phyloP scores from a whole-genome alignment of 2,329 filamentous ascomycete genomes.

The Colletotrichum sp. region DNA sequence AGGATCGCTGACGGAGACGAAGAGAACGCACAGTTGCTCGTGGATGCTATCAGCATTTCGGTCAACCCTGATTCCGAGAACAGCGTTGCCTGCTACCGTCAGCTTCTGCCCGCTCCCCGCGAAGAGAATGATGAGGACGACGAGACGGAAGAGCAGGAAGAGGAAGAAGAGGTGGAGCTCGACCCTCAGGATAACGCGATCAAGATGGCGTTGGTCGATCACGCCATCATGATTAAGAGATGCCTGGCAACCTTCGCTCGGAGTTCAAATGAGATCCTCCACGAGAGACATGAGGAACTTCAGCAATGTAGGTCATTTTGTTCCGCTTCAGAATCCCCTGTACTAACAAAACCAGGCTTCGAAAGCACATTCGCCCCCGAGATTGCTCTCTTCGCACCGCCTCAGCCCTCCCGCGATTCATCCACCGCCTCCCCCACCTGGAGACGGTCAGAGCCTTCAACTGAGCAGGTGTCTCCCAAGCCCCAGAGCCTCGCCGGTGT shows the following conservation, averaged over 20 bases:
- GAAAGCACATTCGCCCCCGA: conserved; percentile 69
- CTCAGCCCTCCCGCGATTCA: conserved; percentile 47
- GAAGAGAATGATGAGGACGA: conserved; percentile 43
- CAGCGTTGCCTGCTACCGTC: conserved; percentile 79
- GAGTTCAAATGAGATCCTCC: conserved; percentile 65
- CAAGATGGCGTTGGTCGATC: conserved; percentile 85
- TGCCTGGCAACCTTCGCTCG: conserved; percentile 74
- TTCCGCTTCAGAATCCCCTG: not conserved
- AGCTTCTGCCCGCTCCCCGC: conserved; percentile 66
- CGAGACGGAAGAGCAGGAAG: conserved; percentile 46
- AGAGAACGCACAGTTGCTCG: conserved; percentile 69
- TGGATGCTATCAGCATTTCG: conserved; percentile 79
- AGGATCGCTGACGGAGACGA: conserved; percentile 76
- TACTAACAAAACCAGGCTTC: conserved; percentile 53
- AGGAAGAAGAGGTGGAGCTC: conserved; percentile 54
- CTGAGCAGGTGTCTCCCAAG: conserved; percentile 33
- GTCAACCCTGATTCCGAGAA: conserved; percentile 77
- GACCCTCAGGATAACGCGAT: conserved; percentile 76
- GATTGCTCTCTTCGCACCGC: conserved; percentile 65
- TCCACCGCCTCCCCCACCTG: conserved; percentile 49
- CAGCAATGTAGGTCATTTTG: conserved; percentile 61
- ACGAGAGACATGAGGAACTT: conserved; percentile 62
- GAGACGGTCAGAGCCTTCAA: conserved; percentile 55
- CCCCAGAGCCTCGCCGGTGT: conserved; percentile 38
- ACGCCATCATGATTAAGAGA: conserved; percentile 85